Evolutionary conservation across 1,284 basidiomycete genomes (phyloP), one percentile per base, ranked within the genome.

Genomic region (Tremellales sp.): DNA sequence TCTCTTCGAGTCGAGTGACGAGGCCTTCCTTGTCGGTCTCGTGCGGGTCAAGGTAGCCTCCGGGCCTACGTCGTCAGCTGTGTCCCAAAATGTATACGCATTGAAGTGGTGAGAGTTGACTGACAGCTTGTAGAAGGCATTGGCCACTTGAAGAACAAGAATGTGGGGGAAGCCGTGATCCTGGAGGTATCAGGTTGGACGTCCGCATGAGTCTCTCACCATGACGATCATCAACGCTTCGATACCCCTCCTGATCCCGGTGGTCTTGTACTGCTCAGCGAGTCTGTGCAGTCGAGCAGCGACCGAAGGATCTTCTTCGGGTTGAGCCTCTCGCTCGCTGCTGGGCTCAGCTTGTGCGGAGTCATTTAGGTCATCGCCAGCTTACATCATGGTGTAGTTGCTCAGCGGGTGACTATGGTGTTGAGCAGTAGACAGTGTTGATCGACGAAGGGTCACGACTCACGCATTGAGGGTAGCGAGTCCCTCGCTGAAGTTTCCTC

Each of bases 161-260:
- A 97, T 88, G 67, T 97, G 94, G 3, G 91, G 89, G 67, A 93
- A 87, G 0, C 90, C 89, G 57, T 91, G 89, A 68, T 91, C 87
- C 73, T 75, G 45, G 1, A 2, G 4, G 22, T 48, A 17, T 43
- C 27, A 17, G 22, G 24, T 49, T 25, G 44, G 41, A n/a, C n/a
- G n/a, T n/a, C 47, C 43, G n/a, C n/a, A n/a, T 27, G n/a, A 27
- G 42, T 13, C 8, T 54, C 79, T 72, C 52, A 80, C 80, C 58
- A 96, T 92, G 22, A 97, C 92, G 45, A 97, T 85, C 27, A 98
- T 82, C 53, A 97, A 86, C n/a, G 91, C 94, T 68, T 98, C 94
- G 10, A 96, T 90, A 0, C 91, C 93, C 19, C 90, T 79, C 25
- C 92, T 81, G 85, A 94, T 93, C 4, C 90, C 94, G 69, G 87